phyloP scores from a whole-genome alignment of 1,284 basidiomycete genomes.

The Meripilus lineatus region DNA sequence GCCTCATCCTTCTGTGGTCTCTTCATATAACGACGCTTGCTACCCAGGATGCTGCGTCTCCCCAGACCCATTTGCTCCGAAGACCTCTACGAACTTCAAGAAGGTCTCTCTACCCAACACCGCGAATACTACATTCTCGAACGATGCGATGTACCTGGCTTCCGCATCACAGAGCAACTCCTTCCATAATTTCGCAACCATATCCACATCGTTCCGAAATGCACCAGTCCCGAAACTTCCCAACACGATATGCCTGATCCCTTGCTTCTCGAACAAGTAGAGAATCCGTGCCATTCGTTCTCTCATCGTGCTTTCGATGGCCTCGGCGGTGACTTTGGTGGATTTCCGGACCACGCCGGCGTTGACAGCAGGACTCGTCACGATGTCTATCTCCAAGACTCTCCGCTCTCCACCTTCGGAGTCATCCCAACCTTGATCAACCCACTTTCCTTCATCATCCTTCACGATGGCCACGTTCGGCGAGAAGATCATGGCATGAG shows the following conservation, averaged over 20 bases:
- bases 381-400: slow-evolving; percentile 51
- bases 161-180: slow-evolving; percentile 43
- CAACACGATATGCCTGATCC: slow-evolving; percentile 52
- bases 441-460: slow-evolving; percentile 49
- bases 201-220: slow-evolving; percentile 54
- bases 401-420: no score
- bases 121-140: slow-evolving; percentile 60
- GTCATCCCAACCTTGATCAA: slow-evolving; percentile 34
- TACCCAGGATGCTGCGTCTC: no score
- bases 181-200: slow-evolving; percentile 32
- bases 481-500: slow-evolving; percentile 66
- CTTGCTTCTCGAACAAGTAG: slow-evolving; percentile 54
- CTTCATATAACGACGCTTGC: no score
- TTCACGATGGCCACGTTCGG: slow-evolving; percentile 55
- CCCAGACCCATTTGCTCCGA: no score
- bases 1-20: no score
- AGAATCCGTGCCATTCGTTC: slow-evolving; percentile 66
- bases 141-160: slow-evolving; percentile 50
- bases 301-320: slow-evolving; percentile 52
- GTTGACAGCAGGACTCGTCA: slow-evolving; percentile 70
- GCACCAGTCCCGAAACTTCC: slow-evolving; percentile 75
- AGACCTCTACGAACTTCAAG: slow-evolving; percentile 39
- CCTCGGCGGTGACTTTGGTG: slow-evolving; percentile 27
- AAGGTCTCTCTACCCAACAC: slow-evolving; percentile 53
- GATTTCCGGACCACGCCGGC: slow-evolving; percentile 49